These are phyloP conservation scores for Carex myosuroides DNA, from an alignment of 176 grass and related monocot species.

Conservation along the genomic window DNA sequence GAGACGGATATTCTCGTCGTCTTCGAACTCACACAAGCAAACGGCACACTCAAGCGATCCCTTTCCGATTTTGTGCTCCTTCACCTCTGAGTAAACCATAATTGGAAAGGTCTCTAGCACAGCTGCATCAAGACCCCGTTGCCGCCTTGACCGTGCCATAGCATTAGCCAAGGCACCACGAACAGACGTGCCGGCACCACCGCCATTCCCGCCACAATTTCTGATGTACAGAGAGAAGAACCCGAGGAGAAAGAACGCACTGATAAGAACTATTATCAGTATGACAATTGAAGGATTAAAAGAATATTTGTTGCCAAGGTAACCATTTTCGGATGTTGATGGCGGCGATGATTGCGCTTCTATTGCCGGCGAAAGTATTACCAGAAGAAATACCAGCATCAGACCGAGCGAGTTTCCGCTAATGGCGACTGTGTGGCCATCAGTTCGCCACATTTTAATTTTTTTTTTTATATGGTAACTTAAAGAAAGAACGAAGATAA, in stretches of 20 bases:
- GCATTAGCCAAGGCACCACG: conserved; percentile 31
- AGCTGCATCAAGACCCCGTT: conserved; percentile 44
- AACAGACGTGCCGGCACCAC: background rate
- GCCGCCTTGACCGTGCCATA: conserved; percentile 22
- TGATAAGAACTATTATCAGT: conserved; percentile 63
- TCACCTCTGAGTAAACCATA: conserved; percentile 61
- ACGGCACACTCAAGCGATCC: conserved; percentile 59
- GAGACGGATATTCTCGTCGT: conserved; percentile 52
- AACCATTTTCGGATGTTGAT: background rate
- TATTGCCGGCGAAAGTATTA: background rate
- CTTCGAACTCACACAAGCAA: conserved; percentile 75
- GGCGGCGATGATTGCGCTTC: conserved; percentile 18
- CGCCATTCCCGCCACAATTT: conserved; percentile 25
- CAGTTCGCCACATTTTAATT: background rate
- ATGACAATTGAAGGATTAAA: conserved; percentile 60
- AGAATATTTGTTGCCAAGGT: background rate
- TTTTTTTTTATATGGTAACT: background rate
- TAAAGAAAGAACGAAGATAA: background rate
- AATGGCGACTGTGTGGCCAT: background rate
- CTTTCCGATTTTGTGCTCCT: conserved; percentile 35
- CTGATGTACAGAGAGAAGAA: conserved; percentile 78
- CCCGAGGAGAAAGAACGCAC: conserved; percentile 49
- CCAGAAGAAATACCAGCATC: background rate
- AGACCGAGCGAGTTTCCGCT: background rate
- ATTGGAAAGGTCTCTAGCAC: conserved; percentile 60